These are phyloP conservation scores for Fusarium sp. DNA, from an alignment of 2,329 filamentous ascomycete species.

Conservation along the genomic window DNA sequence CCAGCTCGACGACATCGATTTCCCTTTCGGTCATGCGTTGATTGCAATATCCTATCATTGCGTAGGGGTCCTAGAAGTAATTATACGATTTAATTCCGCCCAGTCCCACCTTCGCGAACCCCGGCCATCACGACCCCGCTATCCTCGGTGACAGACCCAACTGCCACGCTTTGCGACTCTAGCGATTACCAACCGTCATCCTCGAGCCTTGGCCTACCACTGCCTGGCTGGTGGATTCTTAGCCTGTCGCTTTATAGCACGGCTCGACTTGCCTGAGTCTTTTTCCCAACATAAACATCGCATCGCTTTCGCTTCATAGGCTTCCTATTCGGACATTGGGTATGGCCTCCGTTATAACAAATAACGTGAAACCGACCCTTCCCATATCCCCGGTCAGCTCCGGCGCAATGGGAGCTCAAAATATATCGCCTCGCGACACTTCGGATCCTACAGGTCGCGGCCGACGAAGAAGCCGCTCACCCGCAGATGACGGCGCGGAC, in stretches of 20 bases:
- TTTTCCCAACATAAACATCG: neutral
- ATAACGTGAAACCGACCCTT: conserved; percentile 48
- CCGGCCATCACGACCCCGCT: conserved; percentile 37
- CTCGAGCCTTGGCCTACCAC: conserved; percentile 21
- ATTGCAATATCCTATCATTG: conserved; percentile 28
- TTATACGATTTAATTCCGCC: conserved; percentile 31
- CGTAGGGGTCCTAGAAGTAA: conserved; percentile 37
- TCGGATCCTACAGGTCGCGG: conserved; percentile 49
- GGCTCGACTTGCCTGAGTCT: neutral
- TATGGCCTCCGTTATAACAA: conserved; percentile 43
- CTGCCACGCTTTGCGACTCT: conserved; percentile 23
- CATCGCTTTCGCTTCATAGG: neutral
- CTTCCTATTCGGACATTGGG: conserved; percentile 21
- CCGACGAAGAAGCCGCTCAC: conserved; percentile 54
- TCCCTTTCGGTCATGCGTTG: conserved; percentile 37
- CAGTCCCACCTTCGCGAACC: conserved; percentile 36
- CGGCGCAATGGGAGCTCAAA: conserved; percentile 56
- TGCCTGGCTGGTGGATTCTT: conserved; percentile 16
- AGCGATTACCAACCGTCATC: conserved; percentile 22
- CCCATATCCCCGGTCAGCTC: conserved; percentile 52
- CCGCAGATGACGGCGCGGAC: conserved; percentile 54
- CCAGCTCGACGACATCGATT: conserved; percentile 12
- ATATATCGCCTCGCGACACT: conserved; percentile 47
- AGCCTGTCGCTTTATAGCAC: neutral
- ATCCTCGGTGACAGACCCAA: conserved; percentile 21